Evolutionary conservation across 495 filamentous ascomycete species (phyloP).

Genomic region (Corynascus novoguineensis): DNA sequence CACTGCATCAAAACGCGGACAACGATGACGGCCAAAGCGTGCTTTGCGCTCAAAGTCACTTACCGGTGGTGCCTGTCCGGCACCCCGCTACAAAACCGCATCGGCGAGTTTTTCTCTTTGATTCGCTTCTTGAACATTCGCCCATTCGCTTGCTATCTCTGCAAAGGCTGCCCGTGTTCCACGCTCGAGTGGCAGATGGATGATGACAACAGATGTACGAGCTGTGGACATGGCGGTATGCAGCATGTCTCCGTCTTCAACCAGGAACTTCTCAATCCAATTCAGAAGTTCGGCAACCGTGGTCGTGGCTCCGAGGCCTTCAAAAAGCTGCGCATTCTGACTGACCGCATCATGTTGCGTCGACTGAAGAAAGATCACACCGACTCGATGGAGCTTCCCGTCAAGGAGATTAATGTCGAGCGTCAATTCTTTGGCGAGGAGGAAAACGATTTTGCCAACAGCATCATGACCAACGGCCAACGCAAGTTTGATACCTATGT

Average conservation of each 20-base stretch:
- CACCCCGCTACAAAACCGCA: slow-evolving; percentile 91
- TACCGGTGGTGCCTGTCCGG: slow-evolving; percentile 95
- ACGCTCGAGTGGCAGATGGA: slow-evolving; percentile 78
- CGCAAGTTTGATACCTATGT: slow-evolving; percentile 94
- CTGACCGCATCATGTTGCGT: slow-evolving; percentile 87
- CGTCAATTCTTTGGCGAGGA: slow-evolving; percentile 94
- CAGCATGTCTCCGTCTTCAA: slow-evolving; percentile 94
- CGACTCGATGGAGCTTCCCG: slow-evolving; percentile 87
- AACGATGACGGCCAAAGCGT: slow-evolving; percentile 88
- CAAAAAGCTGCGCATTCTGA: slow-evolving; percentile 74
- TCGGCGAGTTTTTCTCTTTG: slow-evolving; percentile 94
- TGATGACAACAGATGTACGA: slow-evolving; percentile 58
- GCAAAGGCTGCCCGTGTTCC: slow-evolving; percentile 73
- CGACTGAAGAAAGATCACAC: slow-evolving; percentile 89
- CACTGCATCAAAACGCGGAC: slow-evolving; percentile 90
- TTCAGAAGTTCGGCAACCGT: slow-evolving; percentile 47
- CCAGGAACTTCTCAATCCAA: slow-evolving; percentile 86
- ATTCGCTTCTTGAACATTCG: slow-evolving; percentile 80
- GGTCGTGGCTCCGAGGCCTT: slow-evolving; percentile 61
- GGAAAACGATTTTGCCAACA: slow-evolving; percentile 89
- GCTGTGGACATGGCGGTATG: slow-evolving; percentile 64
- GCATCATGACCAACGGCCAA: slow-evolving; percentile 84
- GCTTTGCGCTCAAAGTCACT: slow-evolving; percentile 77
- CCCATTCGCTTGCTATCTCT: slow-evolving; percentile 91
- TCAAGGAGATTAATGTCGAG: slow-evolving; percentile 86